Evolutionary conservation across 495 filamentous ascomycete genomes (phyloP).

Genomic region (Pyrenopolyporus hunteri): DNA sequence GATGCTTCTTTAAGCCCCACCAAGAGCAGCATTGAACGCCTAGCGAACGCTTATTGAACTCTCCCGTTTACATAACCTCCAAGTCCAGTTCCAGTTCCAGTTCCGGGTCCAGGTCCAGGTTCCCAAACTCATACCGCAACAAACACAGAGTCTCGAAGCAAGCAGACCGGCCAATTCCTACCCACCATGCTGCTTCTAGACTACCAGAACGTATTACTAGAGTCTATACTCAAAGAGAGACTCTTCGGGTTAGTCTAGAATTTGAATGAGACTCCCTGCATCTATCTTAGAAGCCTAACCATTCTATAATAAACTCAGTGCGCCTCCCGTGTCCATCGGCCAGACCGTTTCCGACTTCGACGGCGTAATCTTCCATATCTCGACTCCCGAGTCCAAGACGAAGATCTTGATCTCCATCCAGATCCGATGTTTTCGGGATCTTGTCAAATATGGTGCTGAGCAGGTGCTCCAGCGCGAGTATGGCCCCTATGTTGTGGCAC

Average conservation of each 20-base stretch:
- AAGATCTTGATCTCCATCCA: conserved; percentile 92
- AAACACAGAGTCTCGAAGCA: conserved; percentile 12
- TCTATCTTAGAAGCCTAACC: neutral
- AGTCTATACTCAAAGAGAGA: conserved; percentile 92
- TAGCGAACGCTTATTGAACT: conserved; percentile 1
- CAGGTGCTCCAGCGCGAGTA: conserved; percentile 92
- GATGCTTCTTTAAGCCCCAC: conserved; percentile 23
- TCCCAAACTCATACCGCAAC: conserved; percentile 12
- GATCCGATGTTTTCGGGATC: conserved; percentile 91
- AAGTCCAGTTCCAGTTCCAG: neutral
- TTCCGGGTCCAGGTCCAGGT: conserved; percentile 19
- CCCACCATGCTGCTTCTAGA: conserved; percentile 91
- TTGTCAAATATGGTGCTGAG: conserved; percentile 90
- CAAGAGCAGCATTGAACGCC: conserved; percentile 22
- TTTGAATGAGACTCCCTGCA: neutral
- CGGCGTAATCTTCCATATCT: conserved; percentile 96
- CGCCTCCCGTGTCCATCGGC: conserved; percentile 84
- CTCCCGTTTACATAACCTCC: conserved; percentile 12
- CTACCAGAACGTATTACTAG: conserved; percentile 98
- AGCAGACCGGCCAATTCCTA: conserved; percentile 13
- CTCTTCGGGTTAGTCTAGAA: conserved; percentile 74
- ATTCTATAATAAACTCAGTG: conserved; percentile 56
- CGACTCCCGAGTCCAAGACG: conserved; percentile 89
- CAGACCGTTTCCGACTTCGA: conserved; percentile 99
- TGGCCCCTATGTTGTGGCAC: conserved; percentile 82